Evolutionary conservation across 257 asterid genomes (phyloP), one percentile per base, ranked within the genome.

Genomic region (Capsicum pubescens): DNA sequence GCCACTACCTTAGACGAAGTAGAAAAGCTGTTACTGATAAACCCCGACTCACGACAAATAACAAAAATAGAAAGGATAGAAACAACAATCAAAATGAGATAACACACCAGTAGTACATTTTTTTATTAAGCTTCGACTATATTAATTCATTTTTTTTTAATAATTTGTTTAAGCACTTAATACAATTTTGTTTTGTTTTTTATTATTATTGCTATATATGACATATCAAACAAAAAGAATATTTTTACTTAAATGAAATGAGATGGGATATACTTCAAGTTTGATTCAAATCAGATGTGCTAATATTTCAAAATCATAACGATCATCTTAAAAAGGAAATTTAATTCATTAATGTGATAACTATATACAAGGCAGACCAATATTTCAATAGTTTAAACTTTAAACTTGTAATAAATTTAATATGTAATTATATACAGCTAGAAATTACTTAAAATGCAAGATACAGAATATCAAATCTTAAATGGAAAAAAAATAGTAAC

Each of bases 361-460:
- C n/a, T 14, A 32, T 64, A 64, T 64, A 64, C 26, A 5, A 11
- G n/a, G 70, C 15, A 32, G 16, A 21, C 10, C 15, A 66, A 15
- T 26, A 26, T 32, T 35, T 7, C 48, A 32, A 15, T 32, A 26
- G 42, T 11, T 63, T 74, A 19, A 13, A n/a, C n/a, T n/a, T n/a
- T n/a, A n/a, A n/a, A 21, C 61, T 48, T 21, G 42, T 48, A 48
- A 48, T n/a, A 72, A 72, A 19, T 11, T 72, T 13, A 48, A 72
- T 35, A 35, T 72, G 42, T 48, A 5, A 72, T 0, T 11, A 48
- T 11, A 50, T 71, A 46, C 58, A 46, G 59, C 58, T 71, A 46
- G 58, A 46, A 46, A 71, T n/a, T 71, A n/a, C n/a, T 46, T 71
- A 11, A 71, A 71, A 5, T 74, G 61, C 44, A 74, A 74, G 60